phyloP scores from a whole-genome alignment of 2,329 filamentous ascomycete species.

The Elsinoe perseae region DNA sequence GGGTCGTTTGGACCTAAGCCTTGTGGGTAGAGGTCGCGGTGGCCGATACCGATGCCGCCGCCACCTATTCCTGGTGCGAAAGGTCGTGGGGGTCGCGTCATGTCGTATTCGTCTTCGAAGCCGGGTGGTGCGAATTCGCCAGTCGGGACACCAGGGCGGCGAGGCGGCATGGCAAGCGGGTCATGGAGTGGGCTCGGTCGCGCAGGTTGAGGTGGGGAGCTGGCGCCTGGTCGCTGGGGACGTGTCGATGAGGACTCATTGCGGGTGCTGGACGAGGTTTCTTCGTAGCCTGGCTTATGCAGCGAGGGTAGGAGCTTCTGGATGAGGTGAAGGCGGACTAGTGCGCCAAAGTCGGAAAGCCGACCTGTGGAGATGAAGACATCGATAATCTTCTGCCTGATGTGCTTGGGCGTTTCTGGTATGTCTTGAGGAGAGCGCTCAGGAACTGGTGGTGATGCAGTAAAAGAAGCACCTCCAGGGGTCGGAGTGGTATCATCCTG shows the following conservation, averaged over 20 bases:
- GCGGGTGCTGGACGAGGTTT: conserved; percentile 32
- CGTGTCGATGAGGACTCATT: conserved; percentile 16
- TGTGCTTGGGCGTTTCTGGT: conserved; percentile 1
- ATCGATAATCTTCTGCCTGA: conserved; percentile 36
- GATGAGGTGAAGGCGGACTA: conserved; percentile 72
- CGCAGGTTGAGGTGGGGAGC: conserved; percentile 52
- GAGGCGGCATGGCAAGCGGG: conserved; percentile 53
- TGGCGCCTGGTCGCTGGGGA: conserved; percentile 31
- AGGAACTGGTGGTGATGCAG: conserved; percentile 25
- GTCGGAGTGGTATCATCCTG: conserved; percentile 34
- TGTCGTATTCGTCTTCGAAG: conserved; percentile 88
- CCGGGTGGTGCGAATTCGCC: conserved; percentile 76
- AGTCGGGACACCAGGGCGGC: conserved; percentile 53
- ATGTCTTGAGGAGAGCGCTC: conserved; percentile 14
- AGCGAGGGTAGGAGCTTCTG: conserved; percentile 72
- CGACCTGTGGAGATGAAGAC: conserved; percentile 68
- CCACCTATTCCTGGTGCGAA: conserved; percentile 26
- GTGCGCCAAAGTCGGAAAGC: conserved; percentile 58
- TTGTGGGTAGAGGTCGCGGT: conserved; percentile 79
- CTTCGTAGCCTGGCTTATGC: conserved; percentile 71
- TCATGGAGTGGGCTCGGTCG: conserved; percentile 56
- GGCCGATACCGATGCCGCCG: conserved; percentile 56
- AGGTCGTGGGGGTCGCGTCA: conserved; percentile 57
- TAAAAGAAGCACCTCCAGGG: conserved; percentile 35
- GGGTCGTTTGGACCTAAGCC: conserved; percentile 82